Evolutionary conservation across 1,139 yeast species (phyloP), one percentile per base, ranked within the genome.

Genomic region (Nakaseomyces delphensis): DNA sequence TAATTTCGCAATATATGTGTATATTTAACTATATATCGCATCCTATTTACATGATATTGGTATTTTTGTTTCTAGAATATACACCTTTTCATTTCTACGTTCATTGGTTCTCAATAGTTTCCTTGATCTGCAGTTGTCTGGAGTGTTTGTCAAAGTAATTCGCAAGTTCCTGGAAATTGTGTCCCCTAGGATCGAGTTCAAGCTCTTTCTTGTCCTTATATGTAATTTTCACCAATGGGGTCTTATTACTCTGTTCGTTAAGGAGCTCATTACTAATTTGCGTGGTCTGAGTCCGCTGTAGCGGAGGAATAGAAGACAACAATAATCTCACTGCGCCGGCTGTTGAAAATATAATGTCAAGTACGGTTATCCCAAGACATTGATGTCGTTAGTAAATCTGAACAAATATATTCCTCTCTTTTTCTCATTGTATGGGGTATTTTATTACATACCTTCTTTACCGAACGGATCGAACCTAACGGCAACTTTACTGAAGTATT

Each of bases 271-370:
- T 71, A 45, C 77, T 76, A 11, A 73, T 69, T 15, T 68, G 59
- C 6, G 60, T 48, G 43, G 82, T 76, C 13, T 68, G 57, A 33
- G 70, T 66, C 53, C 75, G 77, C 55, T 79, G 67, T 11, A 76
- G 66, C 7, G 83, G 84, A 16, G 97, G 96, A 45, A 89, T 74
- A 44, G 86, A 74, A 14, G 94, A 74, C 42, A 89, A 73, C 56
- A 89, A 81, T 15, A 84, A 68, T 54, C 97, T 76, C 2, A 95
- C 89, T 6, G 85, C 71, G 62, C 80, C 83, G 33, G 91, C 94
- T 59, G 47, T 43, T 36, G 29, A n/a, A n/a, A n/a, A n/a, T n/a
- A n/a, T n/a, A n/a, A n/a, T n/a, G n/a, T n/a, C n/a, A n/a, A n/a
- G n/a, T n/a, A n/a, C n/a, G n/a, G n/a, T n/a, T n/a, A n/a, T n/a